Percentiles rank a stretch among this genome's conserved stretches.
Evolutionary conservation across 805 yeast species (phyloP).

Genomic region (Citeromyces nyonsensis): DNA sequence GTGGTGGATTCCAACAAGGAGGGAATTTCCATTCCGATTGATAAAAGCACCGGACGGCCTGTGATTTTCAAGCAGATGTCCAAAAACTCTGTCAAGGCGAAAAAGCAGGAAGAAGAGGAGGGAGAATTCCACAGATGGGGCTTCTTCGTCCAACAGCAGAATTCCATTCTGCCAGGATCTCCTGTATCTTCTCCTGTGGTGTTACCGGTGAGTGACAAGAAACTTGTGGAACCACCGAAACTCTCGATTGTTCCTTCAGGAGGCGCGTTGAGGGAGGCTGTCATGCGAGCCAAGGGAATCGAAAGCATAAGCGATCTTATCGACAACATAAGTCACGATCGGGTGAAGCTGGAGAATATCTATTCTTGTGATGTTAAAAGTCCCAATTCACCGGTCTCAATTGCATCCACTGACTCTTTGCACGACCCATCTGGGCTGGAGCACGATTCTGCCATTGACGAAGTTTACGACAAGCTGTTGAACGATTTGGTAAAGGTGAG

Average conservation of each 20-base stretch:
- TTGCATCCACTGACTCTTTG: not conserved
- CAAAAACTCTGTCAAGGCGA: slow-evolving; percentile 52
- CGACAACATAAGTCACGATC: slow-evolving; percentile 41
- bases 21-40: slow-evolving; percentile 38
- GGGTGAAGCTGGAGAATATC: slow-evolving; percentile 11
- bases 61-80: slow-evolving; percentile 49
- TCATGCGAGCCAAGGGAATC: slow-evolving; percentile 63
- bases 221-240: not conserved
- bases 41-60: slow-evolving; percentile 58
- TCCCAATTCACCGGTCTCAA: not conserved
- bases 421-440: slow-evolving; percentile 2
- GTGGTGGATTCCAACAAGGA: slow-evolving; percentile 48
- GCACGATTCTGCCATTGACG: slow-evolving; percentile 11
- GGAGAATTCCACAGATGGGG: slow-evolving; percentile 88
- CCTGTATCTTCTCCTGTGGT: slow-evolving; percentile 6
- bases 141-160: slow-evolving; percentile 54
- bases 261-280: slow-evolving; percentile 37
- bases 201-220: not conserved
- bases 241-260: slow-evolving; percentile 30
- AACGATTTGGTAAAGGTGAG: slow-evolving; percentile 54
- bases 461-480: slow-evolving; percentile 56
- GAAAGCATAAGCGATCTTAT: slow-evolving; percentile 55
- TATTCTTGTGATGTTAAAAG: slow-evolving; percentile 6
- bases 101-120: slow-evolving; percentile 76
- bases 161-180: slow-evolving; percentile 11